phyloP scores from a whole-genome alignment of 1,284 basidiomycete species.

The Leccinum fuscescens region DNA sequence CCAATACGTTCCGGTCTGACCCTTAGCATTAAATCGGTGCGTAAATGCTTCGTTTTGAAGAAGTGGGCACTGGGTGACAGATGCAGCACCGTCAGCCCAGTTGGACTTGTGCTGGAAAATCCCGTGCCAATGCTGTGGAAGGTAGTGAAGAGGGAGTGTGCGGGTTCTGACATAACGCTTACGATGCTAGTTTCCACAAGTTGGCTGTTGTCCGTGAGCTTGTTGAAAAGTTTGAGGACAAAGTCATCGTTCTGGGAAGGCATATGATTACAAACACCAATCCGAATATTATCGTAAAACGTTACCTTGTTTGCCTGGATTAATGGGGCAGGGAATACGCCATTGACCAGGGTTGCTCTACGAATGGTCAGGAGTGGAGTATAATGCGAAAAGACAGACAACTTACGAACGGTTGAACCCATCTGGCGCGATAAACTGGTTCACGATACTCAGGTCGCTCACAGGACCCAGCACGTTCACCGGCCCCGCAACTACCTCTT shows the following conservation, averaged over 20 bases:
- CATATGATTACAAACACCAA: background rate
- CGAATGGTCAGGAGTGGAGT: background rate
- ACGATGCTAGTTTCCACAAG: conserved; percentile 36
- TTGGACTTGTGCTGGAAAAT: conserved; percentile 31
- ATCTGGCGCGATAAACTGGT: conserved; percentile 34
- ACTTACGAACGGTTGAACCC: conserved; percentile 35
- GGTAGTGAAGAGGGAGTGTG: background rate
- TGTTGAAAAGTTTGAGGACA: conserved; percentile 29
- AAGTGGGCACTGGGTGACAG: conserved; percentile 36
- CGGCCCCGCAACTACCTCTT: background rate
- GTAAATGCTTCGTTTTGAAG: conserved; percentile 21
- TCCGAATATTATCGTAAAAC: background rate
- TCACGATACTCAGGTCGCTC: conserved; percentile 21
- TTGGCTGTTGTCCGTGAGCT: conserved; percentile 35
- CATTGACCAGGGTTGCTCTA: conserved; percentile 29
- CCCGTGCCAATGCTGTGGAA: conserved; percentile 36
- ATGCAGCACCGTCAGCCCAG: conserved; percentile 34
- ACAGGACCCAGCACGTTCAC: conserved; percentile 18
- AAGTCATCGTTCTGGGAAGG: conserved; percentile 21
- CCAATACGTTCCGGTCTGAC: conserved; percentile 35
- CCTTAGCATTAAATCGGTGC: conserved; percentile 21
- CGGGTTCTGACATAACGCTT: conserved; percentile 4
- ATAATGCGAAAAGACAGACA: background rate
- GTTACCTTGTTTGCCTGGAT: conserved; percentile 26
- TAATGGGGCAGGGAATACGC: conserved; percentile 27